Evolutionary conservation across 139 green algal species (phyloP).

Genomic region (Chlorella sp.): DNA sequence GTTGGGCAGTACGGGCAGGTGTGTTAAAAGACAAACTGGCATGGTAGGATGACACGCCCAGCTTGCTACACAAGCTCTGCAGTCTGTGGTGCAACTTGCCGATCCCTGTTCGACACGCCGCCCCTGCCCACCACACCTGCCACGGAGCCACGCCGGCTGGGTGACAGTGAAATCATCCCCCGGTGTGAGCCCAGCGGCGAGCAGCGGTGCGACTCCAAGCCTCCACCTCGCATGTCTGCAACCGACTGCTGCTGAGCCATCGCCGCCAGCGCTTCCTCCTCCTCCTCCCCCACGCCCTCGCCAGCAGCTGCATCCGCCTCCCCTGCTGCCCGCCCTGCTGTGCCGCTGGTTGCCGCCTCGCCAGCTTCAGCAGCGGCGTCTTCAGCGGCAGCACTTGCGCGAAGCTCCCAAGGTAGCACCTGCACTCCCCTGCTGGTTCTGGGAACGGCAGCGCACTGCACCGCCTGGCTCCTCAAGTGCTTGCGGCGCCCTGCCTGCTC

Average conservation of each 20-base stretch:
- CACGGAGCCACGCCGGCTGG: neutral
- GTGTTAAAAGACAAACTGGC: no score
- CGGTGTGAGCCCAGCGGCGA: neutral
- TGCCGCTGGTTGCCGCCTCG: neutral
- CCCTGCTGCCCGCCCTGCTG: no score
- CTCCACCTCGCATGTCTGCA: neutral
- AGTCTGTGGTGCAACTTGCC: no score
- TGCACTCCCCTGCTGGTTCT: neutral
- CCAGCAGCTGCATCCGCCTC: neutral
- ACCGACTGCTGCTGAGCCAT: no score
- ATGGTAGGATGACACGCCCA: no score
- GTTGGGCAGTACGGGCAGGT: no score
- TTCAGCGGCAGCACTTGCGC: neutral
- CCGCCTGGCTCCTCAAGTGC: neutral
- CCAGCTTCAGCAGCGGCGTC: neutral
- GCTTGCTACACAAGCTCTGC: no score
- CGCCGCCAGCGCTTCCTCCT: neutral
- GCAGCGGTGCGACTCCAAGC: neutral
- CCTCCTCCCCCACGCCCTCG: neutral
- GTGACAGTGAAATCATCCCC: neutral
- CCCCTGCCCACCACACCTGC: neutral
- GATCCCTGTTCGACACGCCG: no score
- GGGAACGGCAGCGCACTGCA: neutral
- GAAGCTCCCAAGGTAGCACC: conserved; percentile 25
- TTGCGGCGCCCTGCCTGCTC: neutral